A percentile compares a stretch with the other conserved stretches of the same genome.
Evolutionary conservation across 805 yeast species (phyloP).

Genomic region (Limtongia smithiae): DNA sequence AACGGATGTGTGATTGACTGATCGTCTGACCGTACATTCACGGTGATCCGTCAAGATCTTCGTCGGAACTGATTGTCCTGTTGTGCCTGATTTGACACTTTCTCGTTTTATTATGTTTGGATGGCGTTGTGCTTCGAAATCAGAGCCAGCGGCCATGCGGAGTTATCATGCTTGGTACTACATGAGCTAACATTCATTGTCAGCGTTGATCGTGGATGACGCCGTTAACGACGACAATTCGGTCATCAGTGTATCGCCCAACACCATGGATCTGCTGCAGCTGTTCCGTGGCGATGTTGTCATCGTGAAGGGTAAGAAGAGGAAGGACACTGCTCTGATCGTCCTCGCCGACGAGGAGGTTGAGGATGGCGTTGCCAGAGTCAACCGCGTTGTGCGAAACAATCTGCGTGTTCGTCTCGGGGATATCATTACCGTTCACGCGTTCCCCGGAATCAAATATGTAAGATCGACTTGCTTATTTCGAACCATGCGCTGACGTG

Average conservation of each 20-base stretch:
- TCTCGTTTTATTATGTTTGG: too few relatives aligned
- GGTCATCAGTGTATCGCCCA: slow-evolving; percentile 88
- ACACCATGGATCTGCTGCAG: slow-evolving; percentile 91
- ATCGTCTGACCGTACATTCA: too few relatives aligned
- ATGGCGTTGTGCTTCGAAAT: too few relatives aligned
- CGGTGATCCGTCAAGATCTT: too few relatives aligned
- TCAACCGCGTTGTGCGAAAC: slow-evolving; percentile 94
- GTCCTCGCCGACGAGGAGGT: slow-evolving; percentile 95
- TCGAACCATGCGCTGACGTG: neutral
- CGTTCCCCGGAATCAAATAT: slow-evolving; percentile 97
- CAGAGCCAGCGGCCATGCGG: too few relatives aligned
- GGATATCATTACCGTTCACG: slow-evolving; percentile 84
- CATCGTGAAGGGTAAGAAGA: slow-evolving; percentile 93
- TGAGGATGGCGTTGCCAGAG: slow-evolving; percentile 90
- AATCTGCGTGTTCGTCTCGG: slow-evolving; percentile 92
- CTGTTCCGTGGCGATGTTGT: slow-evolving; percentile 98
- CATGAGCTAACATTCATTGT: slow-evolving; percentile 1
- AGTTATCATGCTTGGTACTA: neutral
- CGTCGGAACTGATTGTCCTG: too few relatives aligned
- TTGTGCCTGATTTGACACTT: too few relatives aligned
- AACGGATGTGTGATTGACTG: too few relatives aligned
- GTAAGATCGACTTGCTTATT: slow-evolving; percentile 11
- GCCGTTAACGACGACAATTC: slow-evolving; percentile 97
- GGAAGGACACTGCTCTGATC: slow-evolving; percentile 94
- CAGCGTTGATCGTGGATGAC: slow-evolving; percentile 85